phyloP scores from a whole-genome alignment of 805 yeast genomes.

The Nakazawaea molendinolei region DNA sequence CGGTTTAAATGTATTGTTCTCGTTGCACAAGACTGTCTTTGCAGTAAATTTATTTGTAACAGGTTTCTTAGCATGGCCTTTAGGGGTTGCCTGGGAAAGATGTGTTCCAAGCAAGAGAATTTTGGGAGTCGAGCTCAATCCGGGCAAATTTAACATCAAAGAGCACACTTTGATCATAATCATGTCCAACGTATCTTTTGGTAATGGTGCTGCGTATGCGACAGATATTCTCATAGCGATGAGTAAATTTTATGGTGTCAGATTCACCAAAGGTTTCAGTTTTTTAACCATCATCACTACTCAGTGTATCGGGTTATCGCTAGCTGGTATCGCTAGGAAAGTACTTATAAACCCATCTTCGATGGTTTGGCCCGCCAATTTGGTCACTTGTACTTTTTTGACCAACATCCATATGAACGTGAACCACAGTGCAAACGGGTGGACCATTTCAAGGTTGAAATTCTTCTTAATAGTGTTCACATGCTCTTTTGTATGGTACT shows the following conservation, averaged over 20 bases:
- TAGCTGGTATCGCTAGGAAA: slow-evolving; percentile 57
- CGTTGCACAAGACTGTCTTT: slow-evolving; percentile 44
- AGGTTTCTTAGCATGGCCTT: slow-evolving; percentile 25
- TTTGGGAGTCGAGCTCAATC: slow-evolving; percentile 37
- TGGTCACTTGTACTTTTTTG: slow-evolving; percentile 54
- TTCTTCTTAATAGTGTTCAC: slow-evolving; percentile 38
- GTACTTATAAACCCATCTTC: slow-evolving; percentile 56
- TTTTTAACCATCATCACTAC: slow-evolving; percentile 46
- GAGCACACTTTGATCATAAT: slow-evolving; percentile 56
- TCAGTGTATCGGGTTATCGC: slow-evolving; percentile 60
- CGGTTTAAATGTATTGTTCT: slow-evolving; percentile 49
- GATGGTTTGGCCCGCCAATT: slow-evolving; percentile 66
- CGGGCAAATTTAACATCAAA: slow-evolving; percentile 56
- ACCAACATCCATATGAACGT: slow-evolving; percentile 42
- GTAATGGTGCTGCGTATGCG: slow-evolving; percentile 43
- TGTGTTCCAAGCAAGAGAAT: slow-evolving; percentile 25
- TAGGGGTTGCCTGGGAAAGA: slow-evolving; percentile 18
- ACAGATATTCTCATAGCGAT: slow-evolving; percentile 50
- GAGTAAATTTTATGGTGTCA: slow-evolving; percentile 37
- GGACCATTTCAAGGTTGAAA: slow-evolving; percentile 48
- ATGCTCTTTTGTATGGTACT: slow-evolving; percentile 42
- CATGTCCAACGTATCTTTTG: slow-evolving; percentile 41
- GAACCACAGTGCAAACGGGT: slow-evolving; percentile 50
- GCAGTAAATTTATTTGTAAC: slow-evolving; percentile 31
- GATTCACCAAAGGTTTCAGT: slow-evolving; percentile 48